Base-by-base conservation (phyloP, 352 stramenopile genomes). In the Phytopythium aichiense region DNA sequence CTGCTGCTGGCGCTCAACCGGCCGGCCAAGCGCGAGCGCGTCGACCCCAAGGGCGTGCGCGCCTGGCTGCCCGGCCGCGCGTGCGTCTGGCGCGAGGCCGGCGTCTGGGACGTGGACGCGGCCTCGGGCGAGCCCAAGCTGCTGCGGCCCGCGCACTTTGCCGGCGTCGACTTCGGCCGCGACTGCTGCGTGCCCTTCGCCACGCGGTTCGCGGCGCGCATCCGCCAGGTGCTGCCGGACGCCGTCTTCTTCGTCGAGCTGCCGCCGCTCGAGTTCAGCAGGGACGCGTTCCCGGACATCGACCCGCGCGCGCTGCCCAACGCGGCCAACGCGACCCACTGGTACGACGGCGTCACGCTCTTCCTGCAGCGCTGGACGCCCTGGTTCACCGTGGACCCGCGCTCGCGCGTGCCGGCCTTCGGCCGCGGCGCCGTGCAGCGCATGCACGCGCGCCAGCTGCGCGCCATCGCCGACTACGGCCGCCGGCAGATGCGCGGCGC, bases 331-430 rank as follows among this genome's bases (percentile, higher is more conserved):
- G 87, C 85, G 6, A 94, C 79, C 12, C 91, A 98, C 66, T 97
- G 88, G 87, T 98, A 97, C 67, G 90, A 98, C 65, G 87, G 84
- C 12, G 76, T 94, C 18, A 97, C 89, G 59, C 69, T 98, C 8
- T 95, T 97, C 54, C 49, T 94, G 20, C 83, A 77, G 23, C 63
- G 60, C 1, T 94, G 82, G 80, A 61, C 74, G 11, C 70, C 86
- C 18, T 92, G 83, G 61, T 92, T 96, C 55, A 86, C 77, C 0
- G 76, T 95, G 2, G 87, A 96, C 40, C 73, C 82, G 11, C 61
- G 67, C 7, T 90, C 78, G 9, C 87, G 84, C 57, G 59, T 70
- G 22, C 84, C 84, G 13, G 84, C 83, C 3, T 91, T 95, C 58
- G 88, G 88, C 11, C 61, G 66, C 4, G 50, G 63, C 5, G 77